Base-by-base conservation (phyloP, 108 stramenopile genomes). In the Skeletonema menzelii region DNA sequence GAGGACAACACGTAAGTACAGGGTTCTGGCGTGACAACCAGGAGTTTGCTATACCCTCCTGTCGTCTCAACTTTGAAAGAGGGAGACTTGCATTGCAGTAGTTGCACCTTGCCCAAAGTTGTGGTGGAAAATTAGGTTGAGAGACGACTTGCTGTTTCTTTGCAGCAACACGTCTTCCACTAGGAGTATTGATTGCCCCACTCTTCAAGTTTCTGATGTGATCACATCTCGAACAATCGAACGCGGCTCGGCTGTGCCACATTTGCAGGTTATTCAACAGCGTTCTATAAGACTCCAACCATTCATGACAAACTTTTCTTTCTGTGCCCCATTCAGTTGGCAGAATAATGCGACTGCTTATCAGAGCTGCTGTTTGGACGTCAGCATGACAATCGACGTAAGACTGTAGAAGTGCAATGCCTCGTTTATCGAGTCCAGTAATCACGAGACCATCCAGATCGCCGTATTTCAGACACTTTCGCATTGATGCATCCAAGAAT, bases 1-100 rank as follows among this genome's bases (percentile, higher is more conserved):
- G 79, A n/a, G 94, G 91, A 70, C 96, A 97, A 69, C 94, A 95
- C 13, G 87, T 75, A 30, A 97, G 56, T 5, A 95, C 83, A 13
- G 91, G 90, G 53, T 94, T 93, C 56, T 83, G 77, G 5, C 77
- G 66, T 24, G 91, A 90, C 0, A 97, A 79, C 91, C 91, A 95
- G 58, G 88, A 83, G 40, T 86, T 96, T 44, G 89, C 85, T 37
- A 75, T 82, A 1, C 84, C 87, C 37, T 90, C 87, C 32, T 91
- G 84, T 26, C 84, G 69, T 12, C 79, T 65, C 35, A 93, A 67
- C 66, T 82, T 81, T 19, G 80, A 82, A 3, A 96, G 80, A 12
- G 95, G 82, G 31, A 90, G 69, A 27, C 84, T 79, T 24, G 79
- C 53, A 31, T 76, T 76, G 69, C 95, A 96, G 63, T 91, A 96